phyloP scores from a whole-genome alignment of 1,139 yeast species.

The Suhomyces anneliseae region DNA sequence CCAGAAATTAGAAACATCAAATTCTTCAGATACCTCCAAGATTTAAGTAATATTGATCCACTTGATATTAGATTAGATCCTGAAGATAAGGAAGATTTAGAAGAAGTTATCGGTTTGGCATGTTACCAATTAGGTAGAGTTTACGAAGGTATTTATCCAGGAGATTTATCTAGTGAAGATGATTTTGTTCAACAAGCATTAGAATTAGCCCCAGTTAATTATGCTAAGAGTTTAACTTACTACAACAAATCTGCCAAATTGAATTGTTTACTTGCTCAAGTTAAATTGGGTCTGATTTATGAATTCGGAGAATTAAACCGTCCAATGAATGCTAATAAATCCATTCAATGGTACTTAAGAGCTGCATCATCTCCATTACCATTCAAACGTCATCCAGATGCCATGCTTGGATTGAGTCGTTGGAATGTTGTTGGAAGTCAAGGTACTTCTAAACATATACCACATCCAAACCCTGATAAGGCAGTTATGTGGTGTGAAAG shows the following conservation, averaged over 20 bases:
- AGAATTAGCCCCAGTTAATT: constrained; percentile 48
- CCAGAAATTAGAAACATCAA: constrained; percentile 37
- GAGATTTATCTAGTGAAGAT: constrained; percentile 40
- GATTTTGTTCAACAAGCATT: constrained; percentile 37
- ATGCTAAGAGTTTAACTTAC: constrained; percentile 61
- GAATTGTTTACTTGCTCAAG: constrained; percentile 80
- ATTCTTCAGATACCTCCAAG: constrained; percentile 39
- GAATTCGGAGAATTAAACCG: constrained; percentile 81
- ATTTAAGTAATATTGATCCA: constrained; percentile 37
- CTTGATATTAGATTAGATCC: constrained; percentile 36
- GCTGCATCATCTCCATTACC: constrained; percentile 61
- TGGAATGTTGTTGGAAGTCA: constrained; percentile 88
- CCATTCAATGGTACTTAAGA: constrained; percentile 86
- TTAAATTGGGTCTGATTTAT: constrained; percentile 80
- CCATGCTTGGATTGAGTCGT: constrained; percentile 85
- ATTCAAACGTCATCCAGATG: constrained; percentile 73
- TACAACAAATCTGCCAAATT: constrained; percentile 77
- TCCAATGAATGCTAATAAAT: constrained; percentile 63
- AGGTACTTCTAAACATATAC: constrained; percentile 50
- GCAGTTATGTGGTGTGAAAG: constrained; percentile 90
- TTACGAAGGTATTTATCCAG: constrained; percentile 64
- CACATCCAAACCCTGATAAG: constrained; percentile 68
- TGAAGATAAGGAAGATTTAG: constrained; percentile 44
- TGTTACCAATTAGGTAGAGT: constrained; percentile 62
- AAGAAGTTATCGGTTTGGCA: constrained; percentile 45